Evolutionary conservation across 108 stramenopile species (phyloP), one percentile per base, ranked within the genome.

Genomic region (Cyclotella baltica): DNA sequence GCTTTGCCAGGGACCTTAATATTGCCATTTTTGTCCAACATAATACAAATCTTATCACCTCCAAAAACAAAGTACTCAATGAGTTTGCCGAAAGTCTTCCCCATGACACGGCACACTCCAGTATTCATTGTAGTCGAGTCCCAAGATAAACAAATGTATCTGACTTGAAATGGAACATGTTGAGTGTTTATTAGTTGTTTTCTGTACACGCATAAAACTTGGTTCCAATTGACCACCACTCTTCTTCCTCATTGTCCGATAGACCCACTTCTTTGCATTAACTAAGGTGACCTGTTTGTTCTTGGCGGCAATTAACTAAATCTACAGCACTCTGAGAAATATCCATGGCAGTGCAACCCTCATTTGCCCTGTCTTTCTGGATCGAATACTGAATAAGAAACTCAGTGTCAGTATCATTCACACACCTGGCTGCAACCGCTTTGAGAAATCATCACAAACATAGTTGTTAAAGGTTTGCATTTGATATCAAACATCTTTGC

Each of bases 31-130:
- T 29, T 19, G 57, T 77, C 66, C 20, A 11, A 18, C 52, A 56
- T 68, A 10, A 77, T 8, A 38, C 67, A 69, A 11, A 29, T 70
- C 68, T 77, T 68, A 70, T 77, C 51, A 1, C 16, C 28, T 3
- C 76, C 67, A 53, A 69, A 19, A 48, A 77, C 19, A 46, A 77
- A 77, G 43, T 77, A 53, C 18, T 56, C 34, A 4, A 67, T 67
- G 19, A 77, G 19, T 34, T 76, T 46, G 15, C 75, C 75, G 52
- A 76, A 76, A 18, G 75, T 33, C 46, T 76, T 76, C 16, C 75
- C 75, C 18, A 59, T 76, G 18, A 29, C 16, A 4, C 20, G 51
- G 66, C 75, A 65, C 25, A 53, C 19, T 19, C 64, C 75, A n/a
- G 46, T 76, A 37, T 76, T 76, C 13, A 67, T 25, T n/a, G 40